A percentile compares a stretch with the other conserved stretches of the same genome.
Conservation (phyloP, 345 rosid species). For the Eucalyptus sideroxylon region DNA sequence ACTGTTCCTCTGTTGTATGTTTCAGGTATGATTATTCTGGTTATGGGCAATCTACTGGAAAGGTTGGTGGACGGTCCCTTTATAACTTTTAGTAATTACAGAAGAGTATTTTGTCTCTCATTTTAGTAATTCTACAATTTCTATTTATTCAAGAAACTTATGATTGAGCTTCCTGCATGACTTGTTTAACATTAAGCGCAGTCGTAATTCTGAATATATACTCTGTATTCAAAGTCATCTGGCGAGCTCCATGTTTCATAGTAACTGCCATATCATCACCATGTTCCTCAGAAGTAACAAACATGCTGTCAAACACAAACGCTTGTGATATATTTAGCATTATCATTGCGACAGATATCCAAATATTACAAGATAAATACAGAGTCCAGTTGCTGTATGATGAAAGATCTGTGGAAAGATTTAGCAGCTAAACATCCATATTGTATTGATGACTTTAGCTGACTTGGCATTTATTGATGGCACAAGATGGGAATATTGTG, state of each 20-base stretch:
- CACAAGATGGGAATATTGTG: not conserved
- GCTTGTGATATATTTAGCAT: not conserved
- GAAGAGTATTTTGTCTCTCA: not conserved
- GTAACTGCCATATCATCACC: not conserved
- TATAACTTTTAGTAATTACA: not conserved
- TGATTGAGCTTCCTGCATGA: not conserved
- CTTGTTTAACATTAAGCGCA: not conserved
- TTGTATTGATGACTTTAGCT: not conserved
- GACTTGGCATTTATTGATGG: not conserved
- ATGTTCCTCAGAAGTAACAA: not conserved
- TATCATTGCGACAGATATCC: not conserved
- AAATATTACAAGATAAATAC: not conserved
- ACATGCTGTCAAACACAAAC: not conserved
- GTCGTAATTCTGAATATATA: not conserved
- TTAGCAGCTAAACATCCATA: not conserved
- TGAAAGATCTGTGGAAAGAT: not conserved
- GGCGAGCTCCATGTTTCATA: not conserved
- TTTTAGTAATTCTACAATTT: not conserved
- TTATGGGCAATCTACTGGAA: constrained; percentile 91
- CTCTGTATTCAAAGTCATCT: not conserved
- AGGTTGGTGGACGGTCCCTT: constrained; percentile 31
- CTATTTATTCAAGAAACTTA: not conserved
- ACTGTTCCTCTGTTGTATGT: not conserved
- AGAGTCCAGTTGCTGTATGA: not conserved
- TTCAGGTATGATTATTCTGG: constrained; percentile 94